Conservation (phyloP, 2,329 filamentous ascomycete genomes). For the Stagonosporopsis tanaceti region DNA sequence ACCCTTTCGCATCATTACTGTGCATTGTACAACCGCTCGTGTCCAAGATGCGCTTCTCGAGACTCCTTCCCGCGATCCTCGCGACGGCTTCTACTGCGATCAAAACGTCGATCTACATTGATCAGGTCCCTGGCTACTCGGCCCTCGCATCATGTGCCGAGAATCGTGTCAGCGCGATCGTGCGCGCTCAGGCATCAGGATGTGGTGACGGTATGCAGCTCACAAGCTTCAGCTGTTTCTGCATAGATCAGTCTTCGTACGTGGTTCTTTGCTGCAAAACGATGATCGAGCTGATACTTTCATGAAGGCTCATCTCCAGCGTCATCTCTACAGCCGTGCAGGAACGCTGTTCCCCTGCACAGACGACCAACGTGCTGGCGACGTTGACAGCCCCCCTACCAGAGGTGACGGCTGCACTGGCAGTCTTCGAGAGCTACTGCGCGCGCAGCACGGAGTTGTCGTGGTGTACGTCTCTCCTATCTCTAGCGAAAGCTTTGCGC, state of each 20-base stretch:
- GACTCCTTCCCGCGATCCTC: not conserved
- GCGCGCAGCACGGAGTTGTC: conserved; percentile 9
- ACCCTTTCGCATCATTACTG: not conserved
- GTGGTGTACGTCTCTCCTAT: conserved; percentile 7
- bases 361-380: not conserved
- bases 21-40: not conserved
- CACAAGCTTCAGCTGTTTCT: conserved; percentile 34
- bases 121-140: conserved; percentile 29
- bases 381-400: not conserved
- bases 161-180: conserved; percentile 28
- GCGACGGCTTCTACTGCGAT: conserved; percentile 2
- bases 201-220: conserved; percentile 29
- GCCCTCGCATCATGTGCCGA: conserved; percentile 26
- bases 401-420: not conserved
- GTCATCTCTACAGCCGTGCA: conserved; percentile 5
- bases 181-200: conserved; percentile 28
- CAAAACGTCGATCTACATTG: conserved; percentile 32
- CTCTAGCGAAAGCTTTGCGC: not conserved
- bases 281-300: not conserved
- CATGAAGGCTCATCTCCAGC: conserved; percentile 3
- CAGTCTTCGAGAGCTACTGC: conserved; percentile 9
- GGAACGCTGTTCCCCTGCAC: not conserved
- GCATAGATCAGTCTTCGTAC: conserved; percentile 15
- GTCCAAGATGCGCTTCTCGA: not conserved
- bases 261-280: not conserved